Conservation (phyloP, 1,139 yeast genomes). For the Pichia sp. region DNA sequence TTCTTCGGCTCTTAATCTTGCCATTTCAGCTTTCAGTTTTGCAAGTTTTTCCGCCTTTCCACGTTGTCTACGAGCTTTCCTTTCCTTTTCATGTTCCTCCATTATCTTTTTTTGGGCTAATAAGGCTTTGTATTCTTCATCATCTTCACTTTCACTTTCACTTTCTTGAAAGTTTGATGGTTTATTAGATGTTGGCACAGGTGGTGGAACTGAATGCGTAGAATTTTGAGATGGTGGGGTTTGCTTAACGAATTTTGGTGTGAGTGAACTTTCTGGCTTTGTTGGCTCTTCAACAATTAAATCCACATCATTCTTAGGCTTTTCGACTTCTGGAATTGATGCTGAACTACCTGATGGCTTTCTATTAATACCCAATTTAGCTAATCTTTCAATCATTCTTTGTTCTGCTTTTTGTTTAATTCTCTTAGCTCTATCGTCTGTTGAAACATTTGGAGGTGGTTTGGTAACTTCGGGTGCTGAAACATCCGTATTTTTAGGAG, state of each 20-base stretch:
- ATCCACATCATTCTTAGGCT: background rate
- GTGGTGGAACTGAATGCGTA: constrained; percentile 16
- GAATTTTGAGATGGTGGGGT: constrained; percentile 19
- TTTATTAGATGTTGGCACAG: constrained; percentile 18
- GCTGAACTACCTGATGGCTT: constrained; percentile 26
- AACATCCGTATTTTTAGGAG: background rate
- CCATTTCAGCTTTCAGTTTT: constrained; percentile 57
- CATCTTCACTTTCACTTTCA: constrained; percentile 30
- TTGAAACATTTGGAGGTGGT: constrained; percentile 14
- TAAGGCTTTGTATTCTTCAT: constrained; percentile 29
- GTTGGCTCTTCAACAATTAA: background rate
- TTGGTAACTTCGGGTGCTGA: background rate
- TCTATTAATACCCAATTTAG: constrained; percentile 65
- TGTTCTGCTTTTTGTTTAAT: constrained; percentile 88
- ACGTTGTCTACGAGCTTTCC: constrained; percentile 41
- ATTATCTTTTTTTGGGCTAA: constrained; percentile 33
- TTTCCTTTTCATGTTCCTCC: constrained; percentile 43
- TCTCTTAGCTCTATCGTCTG: constrained; percentile 70
- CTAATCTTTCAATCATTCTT: constrained; percentile 83
- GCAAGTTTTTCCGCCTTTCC: constrained; percentile 58
- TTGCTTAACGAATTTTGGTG: constrained; percentile 3
- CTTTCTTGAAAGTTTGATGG: constrained; percentile 13
- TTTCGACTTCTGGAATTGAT: background rate
- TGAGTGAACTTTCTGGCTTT: background rate
- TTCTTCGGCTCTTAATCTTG: constrained; percentile 37